Percentiles rank a stretch among this genome's conserved stretches.
These are phyloP conservation scores for Acer saccharum DNA, from an alignment of 345 rosid species.

Conservation along the genomic window DNA sequence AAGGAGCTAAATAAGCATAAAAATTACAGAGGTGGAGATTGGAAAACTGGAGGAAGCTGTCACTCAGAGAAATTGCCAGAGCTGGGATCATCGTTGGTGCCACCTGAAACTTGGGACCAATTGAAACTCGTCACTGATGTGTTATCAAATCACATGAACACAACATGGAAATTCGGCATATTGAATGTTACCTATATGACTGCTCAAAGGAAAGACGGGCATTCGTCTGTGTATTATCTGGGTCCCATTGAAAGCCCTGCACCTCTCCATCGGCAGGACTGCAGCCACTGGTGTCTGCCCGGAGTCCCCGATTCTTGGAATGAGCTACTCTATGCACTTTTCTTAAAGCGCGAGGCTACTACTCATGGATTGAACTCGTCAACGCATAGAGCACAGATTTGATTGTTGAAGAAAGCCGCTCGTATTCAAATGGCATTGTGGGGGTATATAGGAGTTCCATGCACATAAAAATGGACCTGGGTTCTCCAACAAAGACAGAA, in stretches of 20 bases:
- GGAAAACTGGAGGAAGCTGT: conserved; percentile 87
- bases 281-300: conserved; percentile 98
- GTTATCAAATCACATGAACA: conserved; percentile 37
- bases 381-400: conserved; percentile 20
- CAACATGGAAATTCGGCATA: conserved; percentile 38
- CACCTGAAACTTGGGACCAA: conserved; percentile 54
- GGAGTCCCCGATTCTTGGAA: conserved; percentile 97
- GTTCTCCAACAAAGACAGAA: neutral
- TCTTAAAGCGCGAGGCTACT: conserved; percentile 47
- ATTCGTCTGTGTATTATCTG: conserved; percentile 72
- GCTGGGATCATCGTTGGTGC: conserved; percentile 43
- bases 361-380: conserved; percentile 26
- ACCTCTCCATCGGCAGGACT: conserved; percentile 74
- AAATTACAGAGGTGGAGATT: conserved; percentile 77
- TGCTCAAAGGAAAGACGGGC: conserved; percentile 80
- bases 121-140: conserved; percentile 46
- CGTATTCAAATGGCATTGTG: too few species aligned
- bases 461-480: conserved; percentile 20
- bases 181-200: conserved; percentile 76
- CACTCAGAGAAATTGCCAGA: conserved; percentile 87
- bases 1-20: conserved; percentile 2
- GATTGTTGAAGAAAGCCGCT: conserved; percentile 1
- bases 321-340: conserved; percentile 65
- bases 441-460: conserved; percentile 14
- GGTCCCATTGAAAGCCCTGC: conserved; percentile 55